Evolutionary conservation across 2,329 filamentous ascomycete genomes (phyloP).

Genomic region (Fusarium sp.): DNA sequence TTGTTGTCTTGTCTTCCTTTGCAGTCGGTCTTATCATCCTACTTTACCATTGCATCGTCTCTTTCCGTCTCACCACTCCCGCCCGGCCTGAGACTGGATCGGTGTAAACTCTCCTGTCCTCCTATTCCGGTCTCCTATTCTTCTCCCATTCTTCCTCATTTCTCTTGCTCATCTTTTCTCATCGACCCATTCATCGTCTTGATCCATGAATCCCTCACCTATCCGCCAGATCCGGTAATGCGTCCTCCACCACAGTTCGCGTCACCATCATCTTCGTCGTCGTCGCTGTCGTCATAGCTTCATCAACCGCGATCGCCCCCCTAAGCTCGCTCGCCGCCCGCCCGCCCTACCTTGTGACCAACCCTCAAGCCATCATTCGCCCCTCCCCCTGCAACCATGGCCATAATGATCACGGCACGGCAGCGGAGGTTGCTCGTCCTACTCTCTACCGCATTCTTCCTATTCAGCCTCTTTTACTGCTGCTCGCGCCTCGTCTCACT

Average conservation of each 20-base stretch:
- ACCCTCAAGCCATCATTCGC: conserved; percentile 6
- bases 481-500: conserved; percentile 46
- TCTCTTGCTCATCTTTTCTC: background rate
- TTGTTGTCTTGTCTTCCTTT: background rate
- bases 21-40: background rate
- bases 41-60: background rate
- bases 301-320: background rate
- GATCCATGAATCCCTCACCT: background rate
- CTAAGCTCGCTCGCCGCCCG: background rate
- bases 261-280: conserved; percentile 10
- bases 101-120: background rate
- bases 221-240: conserved; percentile 15
- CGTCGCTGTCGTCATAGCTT: conserved; percentile 24
- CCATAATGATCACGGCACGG: conserved; percentile 38
- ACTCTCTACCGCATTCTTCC: conserved; percentile 46
- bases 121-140: background rate
- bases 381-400: conserved; percentile 17
- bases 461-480: conserved; percentile 49
- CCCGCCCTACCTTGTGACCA: conserved; percentile 1
- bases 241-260: background rate
- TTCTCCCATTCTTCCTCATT: background rate
- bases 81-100: conserved; percentile 5
- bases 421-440: conserved; percentile 47
- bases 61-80: background rate
- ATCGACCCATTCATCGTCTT: background rate